phyloP scores from a whole-genome alignment of 192 early-diverging fungal species.

The Diversispora eburnea region DNA sequence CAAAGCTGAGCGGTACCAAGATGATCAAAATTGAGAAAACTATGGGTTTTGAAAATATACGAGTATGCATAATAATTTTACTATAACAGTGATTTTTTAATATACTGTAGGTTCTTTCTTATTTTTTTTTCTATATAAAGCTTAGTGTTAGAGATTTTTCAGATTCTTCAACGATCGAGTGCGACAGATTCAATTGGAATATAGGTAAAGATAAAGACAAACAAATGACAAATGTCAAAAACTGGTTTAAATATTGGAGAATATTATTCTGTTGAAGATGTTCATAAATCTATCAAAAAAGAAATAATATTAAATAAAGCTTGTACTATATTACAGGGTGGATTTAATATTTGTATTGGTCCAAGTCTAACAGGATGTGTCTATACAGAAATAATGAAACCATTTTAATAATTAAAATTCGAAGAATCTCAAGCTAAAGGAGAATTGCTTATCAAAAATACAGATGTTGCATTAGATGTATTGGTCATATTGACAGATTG shows the following conservation, averaged over 20 bases:
- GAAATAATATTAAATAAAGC: background rate
- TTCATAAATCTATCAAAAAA: conserved; percentile 1
- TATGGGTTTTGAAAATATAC: background rate
- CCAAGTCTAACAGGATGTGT: conserved; percentile 12
- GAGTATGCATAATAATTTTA: background rate
- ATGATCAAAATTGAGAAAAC: conserved; percentile 7
- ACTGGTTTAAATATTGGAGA: conserved; percentile 1
- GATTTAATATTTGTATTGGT: background rate
- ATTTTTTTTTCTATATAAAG: conserved; percentile 1
- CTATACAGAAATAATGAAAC: conserved; percentile 3
- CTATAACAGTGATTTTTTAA: background rate
- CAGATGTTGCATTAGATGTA: background rate
- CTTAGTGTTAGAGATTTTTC: background rate
- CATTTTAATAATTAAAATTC: background rate
- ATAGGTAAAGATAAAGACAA: conserved; percentile 9
- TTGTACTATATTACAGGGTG: background rate
- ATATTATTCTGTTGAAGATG: background rate
- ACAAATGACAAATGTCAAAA: conserved; percentile 11
- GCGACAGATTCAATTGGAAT: conserved; percentile 5
- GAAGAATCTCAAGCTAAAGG: conserved; percentile 11
- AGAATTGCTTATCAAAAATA: conserved; percentile 8
- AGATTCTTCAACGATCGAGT: background rate
- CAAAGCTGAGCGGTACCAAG: background rate
- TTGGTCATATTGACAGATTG: conserved; percentile 18
- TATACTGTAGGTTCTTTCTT: too few relatives aligned